These are phyloP conservation scores for Austroboletus niveus DNA, from an alignment of 1,284 basidiomycete species.

Conservation along the genomic window DNA sequence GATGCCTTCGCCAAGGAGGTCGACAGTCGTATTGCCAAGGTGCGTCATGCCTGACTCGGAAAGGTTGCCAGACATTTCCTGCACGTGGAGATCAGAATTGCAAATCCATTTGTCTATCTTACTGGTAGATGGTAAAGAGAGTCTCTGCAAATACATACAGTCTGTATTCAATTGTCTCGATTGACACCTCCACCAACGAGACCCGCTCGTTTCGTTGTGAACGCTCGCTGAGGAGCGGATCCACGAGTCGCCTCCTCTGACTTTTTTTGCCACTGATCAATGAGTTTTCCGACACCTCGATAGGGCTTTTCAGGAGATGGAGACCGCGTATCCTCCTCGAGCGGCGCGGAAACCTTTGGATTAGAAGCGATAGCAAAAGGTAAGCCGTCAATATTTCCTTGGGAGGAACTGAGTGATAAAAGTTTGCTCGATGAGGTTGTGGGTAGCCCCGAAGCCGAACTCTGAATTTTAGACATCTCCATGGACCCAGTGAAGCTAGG, in stretches of 20 bases:
- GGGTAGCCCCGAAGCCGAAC: conserved; percentile 24
- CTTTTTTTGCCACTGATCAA: conserved; percentile 82
- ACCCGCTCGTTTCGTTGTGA: conserved; percentile 43
- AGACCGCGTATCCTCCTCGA: conserved; percentile 41
- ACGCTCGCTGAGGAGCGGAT: conserved; percentile 36
- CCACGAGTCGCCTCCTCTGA: conserved; percentile 49
- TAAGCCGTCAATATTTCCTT: conserved; percentile 25
- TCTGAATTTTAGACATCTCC: conserved; percentile 15
- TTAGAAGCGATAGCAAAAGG: conserved; percentile 12
- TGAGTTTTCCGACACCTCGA: conserved; percentile 76
- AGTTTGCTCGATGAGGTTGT: conserved; percentile 22
- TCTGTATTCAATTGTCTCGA: conserved; percentile 22
- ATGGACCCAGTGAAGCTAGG: conserved; percentile 14
- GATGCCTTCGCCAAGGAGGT: too few species aligned
- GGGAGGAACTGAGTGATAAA: conserved; percentile 10
- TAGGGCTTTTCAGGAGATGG: conserved; percentile 73
- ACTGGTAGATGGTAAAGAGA: conserved; percentile 13
- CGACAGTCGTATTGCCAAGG: too few species aligned
- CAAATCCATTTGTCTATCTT: conserved; percentile 4
- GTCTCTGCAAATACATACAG: conserved; percentile 4
- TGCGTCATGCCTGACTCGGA: too few species aligned
- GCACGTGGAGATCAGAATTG: conserved; percentile 4
- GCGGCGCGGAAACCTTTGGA: conserved; percentile 25
- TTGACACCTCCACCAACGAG: conserved; percentile 32
- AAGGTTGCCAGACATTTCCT: not conserved